Conservation (phyloP, 176 grass and related monocot genomes). For the Zizania latifolia region DNA sequence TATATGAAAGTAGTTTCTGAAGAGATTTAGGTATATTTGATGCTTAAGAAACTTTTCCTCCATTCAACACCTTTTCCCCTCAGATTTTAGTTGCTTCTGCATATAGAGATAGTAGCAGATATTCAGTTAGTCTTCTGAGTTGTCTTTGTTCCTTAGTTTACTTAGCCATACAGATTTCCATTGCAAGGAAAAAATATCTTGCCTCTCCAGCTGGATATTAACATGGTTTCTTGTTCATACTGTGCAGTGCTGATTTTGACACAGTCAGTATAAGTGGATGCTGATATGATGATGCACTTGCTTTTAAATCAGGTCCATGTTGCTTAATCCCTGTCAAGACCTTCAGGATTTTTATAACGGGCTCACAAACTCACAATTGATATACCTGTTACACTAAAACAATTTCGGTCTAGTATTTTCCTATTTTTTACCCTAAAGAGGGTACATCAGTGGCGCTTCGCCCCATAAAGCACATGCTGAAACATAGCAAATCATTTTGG, state of each 20-base stretch:
- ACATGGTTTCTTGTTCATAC: neutral
- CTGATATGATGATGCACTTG: neutral
- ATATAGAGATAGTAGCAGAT: too few species aligned
- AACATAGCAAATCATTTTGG: neutral
- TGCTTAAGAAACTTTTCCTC: neutral
- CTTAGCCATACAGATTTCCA: neutral
- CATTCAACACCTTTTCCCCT: neutral
- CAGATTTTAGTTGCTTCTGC: neutral
- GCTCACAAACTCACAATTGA: neutral
- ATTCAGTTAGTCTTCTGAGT: neutral
- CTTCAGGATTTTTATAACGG: neutral
- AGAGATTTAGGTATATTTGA: neutral
- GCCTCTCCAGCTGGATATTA: neutral
- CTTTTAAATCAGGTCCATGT: neutral
- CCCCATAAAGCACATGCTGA: neutral
- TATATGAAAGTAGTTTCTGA: neutral
- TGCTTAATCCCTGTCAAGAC: constrained; percentile 1
- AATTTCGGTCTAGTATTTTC: neutral
- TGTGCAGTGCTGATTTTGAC: neutral
- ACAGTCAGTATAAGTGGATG: neutral
- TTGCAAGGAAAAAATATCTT: neutral
- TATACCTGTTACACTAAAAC: neutral
- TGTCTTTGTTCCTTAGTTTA: neutral
- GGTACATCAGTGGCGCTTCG: neutral
- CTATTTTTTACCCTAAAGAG: neutral